A percentile compares a stretch with the other conserved stretches of the same genome.
Evolutionary conservation across 225 moss, liverwort and hornwort species (phyloP).

Genomic region (Antitrichia curtipendula): DNA sequence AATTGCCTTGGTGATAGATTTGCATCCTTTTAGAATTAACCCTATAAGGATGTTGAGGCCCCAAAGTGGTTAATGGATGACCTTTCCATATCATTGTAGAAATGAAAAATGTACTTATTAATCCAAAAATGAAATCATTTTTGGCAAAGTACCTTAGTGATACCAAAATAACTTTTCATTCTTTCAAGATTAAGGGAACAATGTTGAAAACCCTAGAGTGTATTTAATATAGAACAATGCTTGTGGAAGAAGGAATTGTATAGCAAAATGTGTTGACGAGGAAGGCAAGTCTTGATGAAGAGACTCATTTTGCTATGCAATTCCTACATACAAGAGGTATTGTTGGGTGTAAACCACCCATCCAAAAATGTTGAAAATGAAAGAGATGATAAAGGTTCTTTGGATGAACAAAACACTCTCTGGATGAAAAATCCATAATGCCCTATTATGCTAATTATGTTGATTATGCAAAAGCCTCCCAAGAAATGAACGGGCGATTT

Average conservation of each 20-base stretch:
- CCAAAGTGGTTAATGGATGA: background rate
- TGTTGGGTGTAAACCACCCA: fast-evolving
- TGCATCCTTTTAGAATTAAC: background rate
- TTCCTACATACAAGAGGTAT: background rate
- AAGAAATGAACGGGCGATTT: background rate
- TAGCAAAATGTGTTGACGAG: too few species aligned
- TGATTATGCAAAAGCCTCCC: background rate
- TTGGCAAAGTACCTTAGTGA: background rate
- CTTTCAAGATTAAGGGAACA: fast-evolving
- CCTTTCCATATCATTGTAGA: background rate
- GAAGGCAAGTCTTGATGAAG: fast-evolving
- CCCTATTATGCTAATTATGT: fast-evolving
- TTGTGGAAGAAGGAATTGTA: too few species aligned
- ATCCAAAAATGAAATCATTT: background rate
- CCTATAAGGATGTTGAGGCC: fast-evolving
- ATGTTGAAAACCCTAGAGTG: background rate
- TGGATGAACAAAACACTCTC: background rate
- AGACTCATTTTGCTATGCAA: background rate
- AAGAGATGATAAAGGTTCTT: background rate
- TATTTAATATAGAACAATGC: too few species aligned
- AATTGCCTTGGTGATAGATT: background rate
- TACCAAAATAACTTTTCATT: background rate
- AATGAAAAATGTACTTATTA: background rate
- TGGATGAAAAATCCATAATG: fast-evolving
- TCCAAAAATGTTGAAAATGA: fast-evolving